Conservation (phyloP, 192 early-diverging fungal genomes). For the Umbelopsis ramanniana region DNA sequence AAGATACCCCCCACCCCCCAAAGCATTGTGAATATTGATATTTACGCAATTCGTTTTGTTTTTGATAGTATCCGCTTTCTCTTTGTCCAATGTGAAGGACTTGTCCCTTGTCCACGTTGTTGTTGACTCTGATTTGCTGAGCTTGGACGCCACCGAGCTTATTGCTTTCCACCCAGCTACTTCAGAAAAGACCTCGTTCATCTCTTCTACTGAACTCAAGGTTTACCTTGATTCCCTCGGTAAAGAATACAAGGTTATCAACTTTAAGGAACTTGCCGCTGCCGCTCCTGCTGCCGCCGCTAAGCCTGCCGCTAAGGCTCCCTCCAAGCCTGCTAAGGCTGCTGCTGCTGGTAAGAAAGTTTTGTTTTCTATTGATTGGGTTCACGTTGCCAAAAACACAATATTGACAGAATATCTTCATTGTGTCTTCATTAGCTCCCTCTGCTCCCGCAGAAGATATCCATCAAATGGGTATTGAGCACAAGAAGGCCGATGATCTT, state of each 20-base stretch:
- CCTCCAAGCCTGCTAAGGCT: constrained; percentile 45
- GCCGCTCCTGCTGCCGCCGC: constrained; percentile 45
- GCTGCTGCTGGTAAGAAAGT: constrained; percentile 38
- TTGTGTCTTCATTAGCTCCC: constrained; percentile 8
- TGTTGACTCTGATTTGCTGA: constrained; percentile 70
- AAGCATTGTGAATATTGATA: constrained; percentile 51
- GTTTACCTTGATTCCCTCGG: constrained; percentile 58
- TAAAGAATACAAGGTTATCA: constrained; percentile 51
- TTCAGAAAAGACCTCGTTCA: constrained; percentile 60
- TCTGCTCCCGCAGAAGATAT: constrained; percentile 57
- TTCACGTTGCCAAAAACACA: no score
- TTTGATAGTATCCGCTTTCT: constrained; percentile 74
- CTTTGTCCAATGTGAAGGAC: constrained; percentile 64
- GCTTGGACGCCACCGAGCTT: constrained; percentile 35
- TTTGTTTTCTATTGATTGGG: no score
- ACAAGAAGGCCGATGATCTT: constrained; percentile 90
- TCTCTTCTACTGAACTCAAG: constrained; percentile 58
- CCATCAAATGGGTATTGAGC: constrained; percentile 84
- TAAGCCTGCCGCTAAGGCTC: constrained; percentile 52
- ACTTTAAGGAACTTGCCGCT: constrained; percentile 56
- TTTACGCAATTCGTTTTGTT: constrained; percentile 55
- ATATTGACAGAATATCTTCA: no score
- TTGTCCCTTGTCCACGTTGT: constrained; percentile 70
- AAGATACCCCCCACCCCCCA: no score
- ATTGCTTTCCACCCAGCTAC: constrained; percentile 75